Evolutionary conservation across 2,329 filamentous ascomycete species (phyloP).

Genomic region (Trichophaea hybrida): DNA sequence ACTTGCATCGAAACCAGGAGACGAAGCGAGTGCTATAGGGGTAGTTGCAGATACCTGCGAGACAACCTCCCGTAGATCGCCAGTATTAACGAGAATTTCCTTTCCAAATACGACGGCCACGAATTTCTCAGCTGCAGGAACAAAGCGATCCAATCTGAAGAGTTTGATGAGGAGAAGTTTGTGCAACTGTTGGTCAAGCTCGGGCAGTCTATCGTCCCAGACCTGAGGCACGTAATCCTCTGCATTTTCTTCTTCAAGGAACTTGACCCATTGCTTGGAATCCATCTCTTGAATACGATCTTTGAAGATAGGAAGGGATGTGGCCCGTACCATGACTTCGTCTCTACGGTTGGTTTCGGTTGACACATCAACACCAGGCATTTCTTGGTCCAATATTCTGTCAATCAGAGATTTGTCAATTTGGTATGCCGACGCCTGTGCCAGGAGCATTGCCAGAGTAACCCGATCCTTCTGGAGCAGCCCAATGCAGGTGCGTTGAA

Average conservation of each 20-base stretch:
- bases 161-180: conserved; percentile 86
- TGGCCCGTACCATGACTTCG: conserved; percentile 53
- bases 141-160: conserved; percentile 88
- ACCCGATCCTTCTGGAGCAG: conserved; percentile 88
- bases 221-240: conserved; percentile 68
- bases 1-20: conserved; percentile 90
- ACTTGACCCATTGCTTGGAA: conserved; percentile 57
- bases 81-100: conserved; percentile 65
- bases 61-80: conserved; percentile 75
- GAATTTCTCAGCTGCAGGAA: conserved; percentile 85
- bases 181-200: conserved; percentile 61
- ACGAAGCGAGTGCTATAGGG: conserved; percentile 84
- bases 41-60: conserved; percentile 68
- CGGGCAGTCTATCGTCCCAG: conserved; percentile 47
- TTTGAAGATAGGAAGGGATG: conserved; percentile 58
- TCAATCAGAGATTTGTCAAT: conserved; percentile 90
- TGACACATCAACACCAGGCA: conserved; percentile 66
- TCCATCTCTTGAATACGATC: conserved; percentile 50
- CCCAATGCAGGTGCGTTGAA: conserved; percentile 83
- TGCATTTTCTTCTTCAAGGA: conserved; percentile 72
- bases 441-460: conserved; percentile 84
- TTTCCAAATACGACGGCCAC: conserved; percentile 72
- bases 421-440: conserved; percentile 86
- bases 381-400: conserved; percentile 60
- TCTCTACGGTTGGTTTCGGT: conserved; percentile 49